These are phyloP conservation scores for Fusarium sp. DNA, from an alignment of 2,329 filamentous ascomycete genomes.

Conservation along the genomic window DNA sequence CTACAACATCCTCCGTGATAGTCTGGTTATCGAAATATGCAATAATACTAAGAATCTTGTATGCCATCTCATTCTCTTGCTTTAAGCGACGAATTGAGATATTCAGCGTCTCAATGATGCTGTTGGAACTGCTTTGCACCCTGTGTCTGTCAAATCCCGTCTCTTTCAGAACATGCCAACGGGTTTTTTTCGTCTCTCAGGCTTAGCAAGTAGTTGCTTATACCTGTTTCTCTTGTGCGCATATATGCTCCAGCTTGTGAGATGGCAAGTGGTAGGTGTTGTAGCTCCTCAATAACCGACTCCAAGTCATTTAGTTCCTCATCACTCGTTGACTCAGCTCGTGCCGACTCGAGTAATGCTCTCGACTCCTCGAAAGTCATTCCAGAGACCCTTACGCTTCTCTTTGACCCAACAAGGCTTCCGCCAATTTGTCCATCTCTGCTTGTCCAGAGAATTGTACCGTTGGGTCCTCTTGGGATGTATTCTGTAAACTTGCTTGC, in stretches of 20 bases:
- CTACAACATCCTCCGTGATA: slow-evolving; percentile 46
- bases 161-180: slow-evolving; percentile 41
- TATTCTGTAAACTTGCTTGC: slow-evolving; percentile 27
- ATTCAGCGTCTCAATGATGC: slow-evolving; percentile 49
- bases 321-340: neutral
- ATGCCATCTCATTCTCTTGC: slow-evolving; percentile 43
- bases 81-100: slow-evolving; percentile 50
- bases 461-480: slow-evolving; percentile 42
- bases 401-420: slow-evolving; percentile 38
- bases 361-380: slow-evolving; percentile 41
- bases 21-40: slow-evolving; percentile 50
- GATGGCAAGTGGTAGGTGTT: slow-evolving; percentile 49
- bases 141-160: slow-evolving; percentile 46
- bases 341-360: slow-evolving; percentile 5
- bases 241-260: slow-evolving; percentile 50
- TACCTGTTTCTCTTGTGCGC: slow-evolving; percentile 39
- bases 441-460: slow-evolving; percentile 50
- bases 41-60: slow-evolving; percentile 47
- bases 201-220: slow-evolving; percentile 42
- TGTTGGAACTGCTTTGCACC: slow-evolving; percentile 46
- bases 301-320: slow-evolving; percentile 9
- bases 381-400: slow-evolving; percentile 37
- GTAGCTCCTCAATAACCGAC: slow-evolving; percentile 40
- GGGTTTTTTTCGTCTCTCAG: slow-evolving; percentile 38
- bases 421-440: slow-evolving; percentile 45